Conservation (phyloP, 2,329 filamentous ascomycete species). For the Colletotrichum sp. region DNA sequence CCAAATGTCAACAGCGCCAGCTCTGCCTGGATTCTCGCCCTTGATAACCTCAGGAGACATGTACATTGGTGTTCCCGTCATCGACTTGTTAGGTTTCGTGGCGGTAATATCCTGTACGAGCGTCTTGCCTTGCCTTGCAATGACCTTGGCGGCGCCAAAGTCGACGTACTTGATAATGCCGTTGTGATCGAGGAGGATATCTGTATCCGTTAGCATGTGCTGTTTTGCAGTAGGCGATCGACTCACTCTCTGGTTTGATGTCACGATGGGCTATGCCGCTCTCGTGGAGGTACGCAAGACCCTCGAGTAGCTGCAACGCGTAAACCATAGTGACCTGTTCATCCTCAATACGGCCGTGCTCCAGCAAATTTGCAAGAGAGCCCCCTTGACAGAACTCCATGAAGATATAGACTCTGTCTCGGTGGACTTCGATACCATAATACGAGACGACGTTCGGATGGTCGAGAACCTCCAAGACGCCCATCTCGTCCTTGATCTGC, state of each 20-base stretch:
- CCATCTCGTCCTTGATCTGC: slow-evolving; percentile 97
- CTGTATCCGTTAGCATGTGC: slow-evolving; percentile 45
- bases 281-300: slow-evolving; percentile 91
- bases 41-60: slow-evolving; percentile 99
- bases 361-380: slow-evolving; percentile 85
- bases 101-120: slow-evolving; percentile 69
- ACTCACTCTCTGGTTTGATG: slow-evolving; percentile 95
- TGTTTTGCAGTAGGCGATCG: neutral
- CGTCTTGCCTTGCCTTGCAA: slow-evolving; percentile 91
- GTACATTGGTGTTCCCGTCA: slow-evolving; percentile 99
- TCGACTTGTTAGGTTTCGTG: slow-evolving; percentile 78
- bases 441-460: slow-evolving; percentile 98
- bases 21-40: slow-evolving; percentile 79
- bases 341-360: slow-evolving; percentile 96
- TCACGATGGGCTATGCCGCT: slow-evolving; percentile 93
- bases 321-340: slow-evolving; percentile 98
- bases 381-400: slow-evolving; percentile 99
- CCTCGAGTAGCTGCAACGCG: slow-evolving; percentile 90
- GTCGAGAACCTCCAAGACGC: slow-evolving; percentile 91
- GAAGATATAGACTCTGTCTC: slow-evolving; percentile 99
- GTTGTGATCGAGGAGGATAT: slow-evolving; percentile 95
- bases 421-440: slow-evolving; percentile 96
- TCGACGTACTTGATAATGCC: slow-evolving; percentile 99
- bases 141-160: slow-evolving; percentile 96
- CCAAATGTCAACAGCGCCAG: slow-evolving; percentile 93